These are phyloP conservation scores for Puccinia triticina DNA, from an alignment of 1,284 basidiomycete species.

Conservation along the genomic window DNA sequence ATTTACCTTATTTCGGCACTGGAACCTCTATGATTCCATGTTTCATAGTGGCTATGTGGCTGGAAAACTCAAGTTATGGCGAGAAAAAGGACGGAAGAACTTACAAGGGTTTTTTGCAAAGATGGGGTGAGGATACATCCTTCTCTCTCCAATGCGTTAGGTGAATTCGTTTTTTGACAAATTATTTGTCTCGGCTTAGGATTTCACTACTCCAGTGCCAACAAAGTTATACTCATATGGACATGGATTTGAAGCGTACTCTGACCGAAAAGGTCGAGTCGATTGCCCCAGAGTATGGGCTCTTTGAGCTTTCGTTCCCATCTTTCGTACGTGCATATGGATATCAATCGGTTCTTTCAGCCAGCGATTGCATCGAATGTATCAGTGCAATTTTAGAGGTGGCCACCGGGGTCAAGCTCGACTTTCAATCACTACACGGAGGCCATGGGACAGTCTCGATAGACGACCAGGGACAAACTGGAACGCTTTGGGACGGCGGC, in stretches of 20 bases:
- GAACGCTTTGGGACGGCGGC: slow-evolving; percentile 55
- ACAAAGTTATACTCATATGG: slow-evolving; percentile 93
- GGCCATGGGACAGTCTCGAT: slow-evolving; percentile 31
- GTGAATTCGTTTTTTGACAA: background rate
- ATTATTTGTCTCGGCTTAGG: slow-evolving; percentile 62
- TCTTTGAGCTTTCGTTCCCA: slow-evolving; percentile 89
- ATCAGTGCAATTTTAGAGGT: slow-evolving; percentile 84
- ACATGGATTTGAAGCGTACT: slow-evolving; percentile 84
- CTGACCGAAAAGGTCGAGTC: slow-evolving; percentile 80
- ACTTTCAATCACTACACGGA: slow-evolving; percentile 66
- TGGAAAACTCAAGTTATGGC: slow-evolving; percentile 92
- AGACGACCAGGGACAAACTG: slow-evolving; percentile 37
- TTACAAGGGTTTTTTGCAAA: slow-evolving; percentile 91
- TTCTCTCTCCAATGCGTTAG: background rate
- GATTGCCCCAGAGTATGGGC: slow-evolving; percentile 92
- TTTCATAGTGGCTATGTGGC: slow-evolving; percentile 95
- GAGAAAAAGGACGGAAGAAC: slow-evolving; percentile 83
- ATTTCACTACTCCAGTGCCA: slow-evolving; percentile 92
- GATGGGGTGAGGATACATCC: slow-evolving; percentile 77
- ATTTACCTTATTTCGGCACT: slow-evolving; percentile 94
- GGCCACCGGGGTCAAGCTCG: slow-evolving; percentile 82
- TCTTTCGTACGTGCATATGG: slow-evolving; percentile 91
- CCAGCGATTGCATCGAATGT: slow-evolving; percentile 90
- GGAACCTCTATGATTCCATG: slow-evolving; percentile 98
- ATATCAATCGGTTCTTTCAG: slow-evolving; percentile 81